Conservation (phyloP, 164 flowering plant species). For the Warburgia ugandensis region DNA sequence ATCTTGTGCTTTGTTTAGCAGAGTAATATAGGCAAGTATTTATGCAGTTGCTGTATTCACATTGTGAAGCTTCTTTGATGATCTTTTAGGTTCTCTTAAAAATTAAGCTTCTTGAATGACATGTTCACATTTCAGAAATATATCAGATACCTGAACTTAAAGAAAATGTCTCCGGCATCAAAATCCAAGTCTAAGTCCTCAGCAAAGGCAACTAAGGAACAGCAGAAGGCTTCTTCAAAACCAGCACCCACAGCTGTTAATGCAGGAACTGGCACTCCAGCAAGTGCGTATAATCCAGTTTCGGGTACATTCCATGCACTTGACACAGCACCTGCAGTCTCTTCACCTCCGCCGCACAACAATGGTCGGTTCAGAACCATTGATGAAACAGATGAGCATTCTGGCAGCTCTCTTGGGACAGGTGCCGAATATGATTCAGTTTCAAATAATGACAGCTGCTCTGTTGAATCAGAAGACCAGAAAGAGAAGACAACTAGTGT, state of each 20-base stretch:
- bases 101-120: too few species aligned
- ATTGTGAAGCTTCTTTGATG: too few species aligned
- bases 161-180: slow-evolving; percentile 71
- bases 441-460: slow-evolving; percentile 85
- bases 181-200: slow-evolving; percentile 60
- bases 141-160: background rate
- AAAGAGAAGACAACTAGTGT: slow-evolving; percentile 53
- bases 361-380: slow-evolving; percentile 74
- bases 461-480: slow-evolving; percentile 92
- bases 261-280: slow-evolving; percentile 37
- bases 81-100: too few species aligned
- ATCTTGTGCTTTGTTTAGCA: too few species aligned
- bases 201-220: slow-evolving; percentile 50
- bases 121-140: background rate
- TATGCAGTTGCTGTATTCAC: too few species aligned
- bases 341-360: slow-evolving; percentile 39
- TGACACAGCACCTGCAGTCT: slow-evolving; percentile 39
- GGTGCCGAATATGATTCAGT: slow-evolving; percentile 72
- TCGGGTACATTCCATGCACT: slow-evolving; percentile 75
- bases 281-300: slow-evolving; percentile 76
- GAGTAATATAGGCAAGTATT: too few species aligned
- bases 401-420: slow-evolving; percentile 48
- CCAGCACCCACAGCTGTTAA: slow-evolving; percentile 32
- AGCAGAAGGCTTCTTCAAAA: slow-evolving; percentile 55
- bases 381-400: slow-evolving; percentile 68